These are phyloP conservation scores for Oryza rufipogon DNA, from an alignment of 176 grass and related monocot species.

Conservation along the genomic window DNA sequence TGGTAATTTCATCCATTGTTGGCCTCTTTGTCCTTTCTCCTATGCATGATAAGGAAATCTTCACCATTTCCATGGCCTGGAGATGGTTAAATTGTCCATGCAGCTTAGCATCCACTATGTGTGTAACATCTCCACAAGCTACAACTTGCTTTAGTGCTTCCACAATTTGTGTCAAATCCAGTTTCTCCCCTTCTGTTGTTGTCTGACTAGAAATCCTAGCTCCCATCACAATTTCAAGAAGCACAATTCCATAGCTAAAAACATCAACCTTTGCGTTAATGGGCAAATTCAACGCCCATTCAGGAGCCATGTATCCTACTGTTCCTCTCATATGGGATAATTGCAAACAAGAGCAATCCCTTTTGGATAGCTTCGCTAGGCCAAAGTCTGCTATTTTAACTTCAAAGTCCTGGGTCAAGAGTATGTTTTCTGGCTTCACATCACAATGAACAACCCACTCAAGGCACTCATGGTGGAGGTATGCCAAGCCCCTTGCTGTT, in stretches of 20 bases:
- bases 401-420: conserved; percentile 55
- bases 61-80: conserved; percentile 44
- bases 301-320: conserved; percentile 59
- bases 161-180: conserved; percentile 16
- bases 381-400: conserved; percentile 68
- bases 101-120: conserved; percentile 37
- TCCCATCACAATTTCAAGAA: conserved; percentile 51
- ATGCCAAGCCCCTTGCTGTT: conserved; percentile 44
- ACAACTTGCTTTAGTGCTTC: conserved; percentile 18
- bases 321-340: conserved; percentile 60
- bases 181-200: neutral
- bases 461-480: conserved; percentile 54
- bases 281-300: conserved; percentile 48
- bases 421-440: conserved; percentile 68
- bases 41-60: conserved; percentile 32
- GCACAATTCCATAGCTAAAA: conserved; percentile 52
- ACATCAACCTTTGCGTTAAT: conserved; percentile 59
- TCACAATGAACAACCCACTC: conserved; percentile 55
- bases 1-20: conserved; percentile 43
- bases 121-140: conserved; percentile 1
- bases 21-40: conserved; percentile 49
- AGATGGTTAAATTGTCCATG: conserved; percentile 35
- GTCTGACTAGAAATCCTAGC: conserved; percentile 25
- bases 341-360: conserved; percentile 24
- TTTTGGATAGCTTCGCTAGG: conserved; percentile 52